phyloP scores from a whole-genome alignment of 1,139 yeast genomes.

The Lodderomyces pseudojiufengensis region DNA sequence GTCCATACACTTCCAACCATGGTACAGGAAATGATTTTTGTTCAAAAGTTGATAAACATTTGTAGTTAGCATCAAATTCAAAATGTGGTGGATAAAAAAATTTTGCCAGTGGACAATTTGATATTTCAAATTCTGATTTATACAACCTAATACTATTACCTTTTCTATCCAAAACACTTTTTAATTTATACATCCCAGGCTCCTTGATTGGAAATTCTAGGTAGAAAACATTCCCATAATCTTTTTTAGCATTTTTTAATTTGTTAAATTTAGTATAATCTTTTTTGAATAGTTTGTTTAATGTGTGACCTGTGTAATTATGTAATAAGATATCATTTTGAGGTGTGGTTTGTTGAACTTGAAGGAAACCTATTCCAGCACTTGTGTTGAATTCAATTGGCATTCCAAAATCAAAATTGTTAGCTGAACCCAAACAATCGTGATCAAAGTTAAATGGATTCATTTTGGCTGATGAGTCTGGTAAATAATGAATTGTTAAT shows the following conservation, averaged over 20 bases:
- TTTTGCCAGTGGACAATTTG: constrained; percentile 73
- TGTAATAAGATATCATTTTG: constrained; percentile 44
- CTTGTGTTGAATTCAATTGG: constrained; percentile 86
- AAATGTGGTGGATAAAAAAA: constrained; percentile 35
- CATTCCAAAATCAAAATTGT: constrained; percentile 32
- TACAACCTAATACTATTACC: constrained; percentile 61
- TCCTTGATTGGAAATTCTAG: constrained; percentile 55
- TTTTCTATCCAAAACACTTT: constrained; percentile 62
- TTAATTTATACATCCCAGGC: constrained; percentile 74
- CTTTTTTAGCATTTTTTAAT: constrained; percentile 18
- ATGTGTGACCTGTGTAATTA: constrained; percentile 56
- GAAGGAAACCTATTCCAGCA: constrained; percentile 63
- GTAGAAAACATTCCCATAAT: constrained; percentile 36
- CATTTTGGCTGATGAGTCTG: constrained; percentile 83
- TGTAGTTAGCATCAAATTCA: constrained; percentile 31
- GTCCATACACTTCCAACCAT: constrained; percentile 59
- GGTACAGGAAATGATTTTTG: constrained; percentile 51
- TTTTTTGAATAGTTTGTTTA: constrained; percentile 40
- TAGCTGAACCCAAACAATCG: constrained; percentile 51
- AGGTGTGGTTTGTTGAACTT: constrained; percentile 60
- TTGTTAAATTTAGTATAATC: constrained; percentile 39
- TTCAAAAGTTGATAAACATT: constrained; percentile 48
- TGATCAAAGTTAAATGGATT: constrained; percentile 66
- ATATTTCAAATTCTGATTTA: constrained; percentile 62
- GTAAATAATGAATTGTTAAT: constrained; percentile 81